These are phyloP conservation scores for Fusarium lyarnte DNA, from an alignment of 2,329 filamentous ascomycete genomes.

Conservation along the genomic window DNA sequence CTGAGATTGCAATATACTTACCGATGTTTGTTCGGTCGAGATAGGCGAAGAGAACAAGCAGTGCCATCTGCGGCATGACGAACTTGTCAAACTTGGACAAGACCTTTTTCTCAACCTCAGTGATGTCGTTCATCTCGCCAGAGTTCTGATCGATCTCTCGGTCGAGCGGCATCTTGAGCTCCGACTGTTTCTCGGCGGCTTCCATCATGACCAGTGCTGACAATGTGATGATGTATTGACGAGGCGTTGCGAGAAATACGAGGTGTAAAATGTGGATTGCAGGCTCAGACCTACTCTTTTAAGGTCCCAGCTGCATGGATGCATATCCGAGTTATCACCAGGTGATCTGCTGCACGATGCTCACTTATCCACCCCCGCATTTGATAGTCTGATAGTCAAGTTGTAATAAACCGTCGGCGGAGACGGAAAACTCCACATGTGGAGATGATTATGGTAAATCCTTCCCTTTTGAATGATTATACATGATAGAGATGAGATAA, in stretches of 20 bases:
- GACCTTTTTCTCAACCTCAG: slow-evolving; percentile 3
- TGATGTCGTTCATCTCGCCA: neutral
- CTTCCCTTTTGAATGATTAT: neutral
- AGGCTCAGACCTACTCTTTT: neutral
- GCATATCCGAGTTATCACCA: neutral
- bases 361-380: slow-evolving; percentile 23
- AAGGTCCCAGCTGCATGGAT: neutral
- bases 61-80: slow-evolving; percentile 42
- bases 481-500: neutral
- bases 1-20: accelerated
- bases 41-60: slow-evolving; percentile 41
- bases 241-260: neutral
- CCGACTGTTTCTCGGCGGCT: neutral
- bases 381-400: neutral
- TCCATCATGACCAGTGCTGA: neutral
- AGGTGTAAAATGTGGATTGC: neutral
- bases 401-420: slow-evolving; percentile 1
- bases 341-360: neutral
- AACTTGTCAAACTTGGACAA: slow-evolving; percentile 44
- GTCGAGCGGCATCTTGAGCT: neutral
- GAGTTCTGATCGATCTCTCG: neutral
- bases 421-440: neutral
- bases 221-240: neutral
- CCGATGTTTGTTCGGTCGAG: slow-evolving; percentile 44
- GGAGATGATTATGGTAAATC: neutral